Percentiles rank a stretch among this genome's conserved stretches.
Conservation (phyloP, 345 rosid genomes). For the Eucalyptus leucophloia region DNA sequence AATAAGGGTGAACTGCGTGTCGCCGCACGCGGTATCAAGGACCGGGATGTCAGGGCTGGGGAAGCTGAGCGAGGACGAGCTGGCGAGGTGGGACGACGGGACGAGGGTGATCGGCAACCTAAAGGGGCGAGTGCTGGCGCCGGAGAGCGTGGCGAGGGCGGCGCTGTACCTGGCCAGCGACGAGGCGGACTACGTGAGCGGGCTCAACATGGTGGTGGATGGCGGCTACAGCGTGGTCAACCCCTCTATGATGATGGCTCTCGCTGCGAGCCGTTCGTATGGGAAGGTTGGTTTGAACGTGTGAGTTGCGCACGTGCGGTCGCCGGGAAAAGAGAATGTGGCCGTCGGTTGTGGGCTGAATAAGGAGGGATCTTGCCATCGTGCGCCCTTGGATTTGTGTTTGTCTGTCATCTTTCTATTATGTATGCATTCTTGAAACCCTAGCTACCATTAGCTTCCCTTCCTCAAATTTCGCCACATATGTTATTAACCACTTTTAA, state of each 20-base stretch:
- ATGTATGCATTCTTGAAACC: neutral
- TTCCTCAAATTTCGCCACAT: neutral
- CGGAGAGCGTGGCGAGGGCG: conserved; percentile 10
- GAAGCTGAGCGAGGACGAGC: neutral
- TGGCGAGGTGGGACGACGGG: neutral
- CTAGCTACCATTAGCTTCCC: neutral
- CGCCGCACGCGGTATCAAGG: neutral
- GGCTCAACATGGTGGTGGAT: conserved; percentile 19
- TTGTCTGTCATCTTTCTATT: neutral
- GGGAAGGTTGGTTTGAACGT: neutral
- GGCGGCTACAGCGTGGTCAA: conserved; percentile 16
- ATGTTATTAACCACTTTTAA: neutral
- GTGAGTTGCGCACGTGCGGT: neutral
- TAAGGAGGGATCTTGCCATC: neutral
- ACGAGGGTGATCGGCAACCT: conserved; percentile 1
- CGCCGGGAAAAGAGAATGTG: neutral
- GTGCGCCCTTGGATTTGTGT: neutral
- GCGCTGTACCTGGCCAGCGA: conserved; percentile 20
- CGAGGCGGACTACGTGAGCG: conserved; percentile 23
- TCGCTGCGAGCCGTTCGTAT: neutral
- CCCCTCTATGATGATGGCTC: conserved; percentile 1
- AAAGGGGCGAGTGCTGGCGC: conserved; percentile 4
- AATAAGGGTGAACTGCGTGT: conserved; percentile 8
- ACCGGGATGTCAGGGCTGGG: neutral
- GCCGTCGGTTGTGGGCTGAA: neutral